Evolutionary conservation across 495 filamentous ascomycete species (phyloP), one percentile per base, ranked within the genome.

Genomic region (Amphirosellinia nigrospora): DNA sequence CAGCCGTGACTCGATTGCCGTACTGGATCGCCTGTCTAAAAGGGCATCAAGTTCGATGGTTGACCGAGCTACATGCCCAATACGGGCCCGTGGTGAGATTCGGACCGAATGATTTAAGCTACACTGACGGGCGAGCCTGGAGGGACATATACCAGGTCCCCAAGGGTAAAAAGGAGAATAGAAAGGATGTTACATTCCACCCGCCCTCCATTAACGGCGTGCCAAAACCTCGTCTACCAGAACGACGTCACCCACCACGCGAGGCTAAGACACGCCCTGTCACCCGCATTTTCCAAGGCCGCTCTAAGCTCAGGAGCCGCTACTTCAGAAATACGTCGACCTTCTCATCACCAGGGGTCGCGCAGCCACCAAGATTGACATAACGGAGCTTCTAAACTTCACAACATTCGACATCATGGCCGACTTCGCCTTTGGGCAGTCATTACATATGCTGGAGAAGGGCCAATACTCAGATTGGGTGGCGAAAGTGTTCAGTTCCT

Each of bases 391-490:
- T 16, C 15, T 68, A 6, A 68, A 85, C 58, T 84, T 78, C 63
- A 74, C 73, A 15, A 85, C 82, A 0, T 86, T 86, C 60, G 84
- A 85, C 58, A 77, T 86, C 23, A 84, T 85, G 55, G 84, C 84
- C 0, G 83, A 86, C 60, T 69, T 86, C 5, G 78, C 80, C 2
- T 84, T 85, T 58, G 84, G 84, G 0, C 77, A 85, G 58, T 74
- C 84, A 0, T 84, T 86, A 48, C 78, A 77, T 5, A 80, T 82
- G 56, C 74, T 86, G n/a, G 65, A 68, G 53, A 56, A 32, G 53
- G 36, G 30, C 4, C 46, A 68, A 34, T 68, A 68, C 53, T 46
- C 39, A 1, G 46, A 52, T 1, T 68, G 65, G 65, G 52, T 68
- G 16, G 46, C 46, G n/a, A 66, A 52, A 15, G 64, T 66, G 32